These are phyloP conservation scores for Geotrichum restrictum DNA, from an alignment of 1,139 yeast genomes.

Conservation along the genomic window DNA sequence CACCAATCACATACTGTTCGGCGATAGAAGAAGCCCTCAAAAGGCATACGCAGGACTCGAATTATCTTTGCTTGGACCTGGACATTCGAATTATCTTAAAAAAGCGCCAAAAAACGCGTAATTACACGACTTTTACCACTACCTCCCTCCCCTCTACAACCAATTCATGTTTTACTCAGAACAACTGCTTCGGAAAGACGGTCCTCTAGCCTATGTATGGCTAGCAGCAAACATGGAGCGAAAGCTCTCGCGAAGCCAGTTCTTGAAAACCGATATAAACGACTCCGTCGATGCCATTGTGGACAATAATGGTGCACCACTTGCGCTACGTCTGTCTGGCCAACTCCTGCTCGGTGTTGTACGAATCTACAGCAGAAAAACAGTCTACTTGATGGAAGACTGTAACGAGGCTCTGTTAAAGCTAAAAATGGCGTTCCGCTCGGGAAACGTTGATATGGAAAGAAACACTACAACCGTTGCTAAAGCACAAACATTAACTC, in stretches of 20 bases:
- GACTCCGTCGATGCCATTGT: constrained; percentile 60
- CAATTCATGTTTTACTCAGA: constrained; percentile 43
- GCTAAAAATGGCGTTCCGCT: constrained; percentile 67
- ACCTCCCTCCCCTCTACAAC: too few species aligned
- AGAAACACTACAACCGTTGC: constrained; percentile 48
- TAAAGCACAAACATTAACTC: constrained; percentile 53
- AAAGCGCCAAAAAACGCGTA: not conserved
- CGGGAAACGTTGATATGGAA: constrained; percentile 48
- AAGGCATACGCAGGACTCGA: too few species aligned
- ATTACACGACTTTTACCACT: not conserved
- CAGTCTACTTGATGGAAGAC: constrained; percentile 79
- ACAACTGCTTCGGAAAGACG: constrained; percentile 56
- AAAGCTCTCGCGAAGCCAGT: constrained; percentile 71
- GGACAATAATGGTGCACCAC: constrained; percentile 42
- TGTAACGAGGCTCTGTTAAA: constrained; percentile 73
- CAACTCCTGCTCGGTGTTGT: constrained; percentile 86
- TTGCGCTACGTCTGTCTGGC: constrained; percentile 82
- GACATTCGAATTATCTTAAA: too few species aligned
- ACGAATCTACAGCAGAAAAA: constrained; percentile 79
- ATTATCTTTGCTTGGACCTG: too few species aligned
- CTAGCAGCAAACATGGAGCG: constrained; percentile 85
- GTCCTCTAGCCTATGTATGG: constrained; percentile 90
- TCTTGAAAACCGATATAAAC: constrained; percentile 65
- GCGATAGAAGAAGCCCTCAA: too few species aligned
- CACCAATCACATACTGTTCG: too few species aligned